Evolutionary conservation across 306 rosid species (phyloP).

Genomic region (Prunus dulcis): DNA sequence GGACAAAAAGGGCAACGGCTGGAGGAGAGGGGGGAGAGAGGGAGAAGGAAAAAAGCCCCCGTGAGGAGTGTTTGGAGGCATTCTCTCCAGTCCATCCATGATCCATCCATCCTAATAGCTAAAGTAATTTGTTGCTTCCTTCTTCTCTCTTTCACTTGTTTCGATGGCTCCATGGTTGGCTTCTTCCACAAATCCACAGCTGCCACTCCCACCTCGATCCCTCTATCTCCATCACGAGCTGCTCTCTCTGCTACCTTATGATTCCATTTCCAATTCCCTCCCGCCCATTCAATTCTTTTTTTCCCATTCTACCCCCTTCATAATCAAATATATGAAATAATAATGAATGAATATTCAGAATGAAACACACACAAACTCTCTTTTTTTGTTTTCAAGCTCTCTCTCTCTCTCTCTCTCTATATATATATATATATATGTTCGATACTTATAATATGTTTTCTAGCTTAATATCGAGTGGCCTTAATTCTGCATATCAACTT

Average conservation of each 20-base stretch:
- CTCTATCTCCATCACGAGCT: constrained; percentile 38
- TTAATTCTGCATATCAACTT: constrained; percentile 2
- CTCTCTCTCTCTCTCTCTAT: too few species aligned
- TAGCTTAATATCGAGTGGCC: background rate
- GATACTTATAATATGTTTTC: background rate
- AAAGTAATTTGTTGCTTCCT: constrained; percentile 56
- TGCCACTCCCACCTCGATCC: constrained; percentile 1
- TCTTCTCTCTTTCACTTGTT: constrained; percentile 24
- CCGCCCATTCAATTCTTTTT: constrained; percentile 8
- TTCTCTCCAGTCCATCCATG: constrained; percentile 26
- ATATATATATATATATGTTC: background rate
- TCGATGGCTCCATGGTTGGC: constrained; percentile 9
- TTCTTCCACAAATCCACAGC: background rate
- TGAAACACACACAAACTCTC: too few species aligned
- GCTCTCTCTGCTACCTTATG: background rate
- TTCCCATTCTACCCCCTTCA: constrained; percentile 37
- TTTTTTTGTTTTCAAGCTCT: too few species aligned
- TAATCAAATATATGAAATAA: too few species aligned
- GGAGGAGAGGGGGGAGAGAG: constrained; percentile 2
- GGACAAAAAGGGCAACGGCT: constrained; percentile 25
- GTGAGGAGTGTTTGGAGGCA: constrained; percentile 99
- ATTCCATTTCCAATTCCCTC: constrained; percentile 16
- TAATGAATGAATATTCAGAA: too few species aligned
- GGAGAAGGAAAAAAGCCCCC: constrained; percentile 54
- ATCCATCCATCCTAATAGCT: too few species aligned